These are phyloP conservation scores for Cokeromyces recurvatus DNA, from an alignment of 371 early-diverging fungal species.

Conservation along the genomic window DNA sequence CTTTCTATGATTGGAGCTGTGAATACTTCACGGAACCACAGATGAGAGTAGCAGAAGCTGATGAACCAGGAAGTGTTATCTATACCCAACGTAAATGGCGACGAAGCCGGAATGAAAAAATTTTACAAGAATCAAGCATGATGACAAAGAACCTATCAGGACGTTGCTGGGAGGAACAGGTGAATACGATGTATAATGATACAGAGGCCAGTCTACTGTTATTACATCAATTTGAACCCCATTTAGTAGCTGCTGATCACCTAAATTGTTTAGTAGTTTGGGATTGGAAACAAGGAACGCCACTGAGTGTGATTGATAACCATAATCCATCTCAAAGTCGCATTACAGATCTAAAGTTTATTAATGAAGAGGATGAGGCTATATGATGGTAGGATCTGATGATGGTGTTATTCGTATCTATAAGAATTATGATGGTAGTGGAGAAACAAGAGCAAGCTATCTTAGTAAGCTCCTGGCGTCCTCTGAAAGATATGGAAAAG, in stretches of 20 bases:
- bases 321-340: slow-evolving; percentile 62
- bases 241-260: slow-evolving; percentile 70
- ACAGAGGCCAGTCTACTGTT: slow-evolving; percentile 49
- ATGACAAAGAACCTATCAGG: slow-evolving; percentile 42
- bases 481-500: slow-evolving; percentile 64
- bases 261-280: slow-evolving; percentile 60
- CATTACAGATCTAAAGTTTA: slow-evolving; percentile 75
- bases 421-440: slow-evolving; percentile 62
- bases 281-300: slow-evolving; percentile 67
- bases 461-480: slow-evolving; percentile 75
- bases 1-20: slow-evolving; percentile 81
- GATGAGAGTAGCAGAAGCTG: slow-evolving; percentile 78
- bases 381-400: slow-evolving; percentile 69
- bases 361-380: slow-evolving; percentile 88
- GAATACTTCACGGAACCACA: slow-evolving; percentile 90
- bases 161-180: slow-evolving; percentile 61
- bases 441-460: slow-evolving; percentile 48
- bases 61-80: slow-evolving; percentile 78
- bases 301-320: slow-evolving; percentile 65
- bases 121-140: slow-evolving; percentile 50
- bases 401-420: slow-evolving; percentile 80
- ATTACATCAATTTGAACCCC: slow-evolving; percentile 79
- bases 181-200: slow-evolving; percentile 56
- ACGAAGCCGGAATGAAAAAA: slow-evolving; percentile 63
- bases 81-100: slow-evolving; percentile 81